Evolutionary conservation across 768 basidiomycete genomes (phyloP).

Genomic region (Boletellus emodensis): DNA sequence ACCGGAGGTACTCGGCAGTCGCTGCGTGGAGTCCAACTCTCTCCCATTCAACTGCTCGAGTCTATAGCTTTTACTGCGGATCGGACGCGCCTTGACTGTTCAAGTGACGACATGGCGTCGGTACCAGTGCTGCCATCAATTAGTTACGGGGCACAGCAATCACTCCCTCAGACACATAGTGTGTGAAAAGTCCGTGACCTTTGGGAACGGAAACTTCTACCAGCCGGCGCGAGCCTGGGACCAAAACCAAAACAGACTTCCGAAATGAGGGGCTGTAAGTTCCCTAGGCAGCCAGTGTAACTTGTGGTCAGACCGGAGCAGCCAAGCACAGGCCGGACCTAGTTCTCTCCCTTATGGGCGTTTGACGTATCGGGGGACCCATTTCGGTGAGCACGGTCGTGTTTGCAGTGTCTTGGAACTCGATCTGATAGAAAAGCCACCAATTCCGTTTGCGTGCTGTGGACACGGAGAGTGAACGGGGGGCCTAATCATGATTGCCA

Average conservation of each 20-base stretch:
- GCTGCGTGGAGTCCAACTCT: slow-evolving; percentile 5
- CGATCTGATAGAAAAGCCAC: slow-evolving; percentile 8
- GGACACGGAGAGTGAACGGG: slow-evolving; percentile 3
- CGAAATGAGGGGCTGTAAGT: slow-evolving; percentile 3
- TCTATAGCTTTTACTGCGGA: slow-evolving; percentile 20
- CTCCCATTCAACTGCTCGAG: slow-evolving; percentile 3
- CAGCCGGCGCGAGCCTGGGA: slow-evolving; percentile 8
- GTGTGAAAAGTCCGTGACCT: slow-evolving; percentile 28
- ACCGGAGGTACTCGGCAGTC: slow-evolving; percentile 26
- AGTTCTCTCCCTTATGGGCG: neutral
- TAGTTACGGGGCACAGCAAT: slow-evolving; percentile 30
- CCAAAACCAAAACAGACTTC: slow-evolving; percentile 2
- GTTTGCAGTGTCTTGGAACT: slow-evolving; percentile 17
- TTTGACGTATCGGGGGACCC: slow-evolving; percentile 17
- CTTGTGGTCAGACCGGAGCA: neutral
- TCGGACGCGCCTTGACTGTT: slow-evolving; percentile 1
- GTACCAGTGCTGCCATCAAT: slow-evolving; percentile 23
- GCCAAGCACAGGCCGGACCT: slow-evolving; percentile 4
- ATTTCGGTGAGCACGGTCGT: slow-evolving; percentile 16
- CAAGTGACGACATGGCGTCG: slow-evolving; percentile 21
- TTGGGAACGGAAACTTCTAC: slow-evolving; percentile 20
- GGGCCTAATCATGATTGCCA: slow-evolving; percentile 28
- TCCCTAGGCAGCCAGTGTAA: slow-evolving; percentile 13
- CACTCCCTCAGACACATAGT: slow-evolving; percentile 5
- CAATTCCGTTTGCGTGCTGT: slow-evolving; percentile 10